These are phyloP conservation scores for Eutrema japonicum DNA, from an alignment of 345 rosid genomes.

Conservation along the genomic window DNA sequence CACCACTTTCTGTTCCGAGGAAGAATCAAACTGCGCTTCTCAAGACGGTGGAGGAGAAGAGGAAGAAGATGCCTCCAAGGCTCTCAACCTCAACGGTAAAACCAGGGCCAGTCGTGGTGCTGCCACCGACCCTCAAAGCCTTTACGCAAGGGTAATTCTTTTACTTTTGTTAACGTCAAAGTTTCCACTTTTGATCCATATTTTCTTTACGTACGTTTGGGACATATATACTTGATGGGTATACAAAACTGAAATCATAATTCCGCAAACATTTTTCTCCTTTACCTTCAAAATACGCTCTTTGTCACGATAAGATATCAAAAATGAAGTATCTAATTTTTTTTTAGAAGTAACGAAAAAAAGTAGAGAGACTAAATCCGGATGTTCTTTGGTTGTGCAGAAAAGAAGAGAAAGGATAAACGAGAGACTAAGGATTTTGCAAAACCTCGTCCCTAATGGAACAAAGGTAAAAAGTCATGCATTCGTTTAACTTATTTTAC, in stretches of 20 bases:
- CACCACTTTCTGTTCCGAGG: conserved; percentile 66
- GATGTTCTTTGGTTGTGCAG: conserved; percentile 47
- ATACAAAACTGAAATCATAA: background rate
- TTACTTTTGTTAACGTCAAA: background rate
- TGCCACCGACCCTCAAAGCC: conserved; percentile 88
- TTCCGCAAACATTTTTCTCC: background rate
- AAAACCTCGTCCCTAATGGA: conserved; percentile 88
- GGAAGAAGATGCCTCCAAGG: conserved; percentile 46
- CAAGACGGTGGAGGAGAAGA: conserved; percentile 47
- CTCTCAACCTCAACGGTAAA: conserved; percentile 63
- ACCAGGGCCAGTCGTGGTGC: conserved; percentile 79
- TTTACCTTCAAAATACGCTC: no score
- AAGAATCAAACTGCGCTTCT: conserved; percentile 54
- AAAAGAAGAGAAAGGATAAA: conserved; percentile 89
- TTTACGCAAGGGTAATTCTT: conserved; percentile 73
- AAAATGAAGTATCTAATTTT: no score
- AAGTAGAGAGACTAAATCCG: background rate
- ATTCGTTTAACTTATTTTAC: background rate
- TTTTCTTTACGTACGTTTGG: background rate
- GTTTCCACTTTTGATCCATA: background rate
- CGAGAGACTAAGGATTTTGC: conserved; percentile 76
- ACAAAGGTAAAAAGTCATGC: conserved; percentile 61
- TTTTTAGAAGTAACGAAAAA: background rate
- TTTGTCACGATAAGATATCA: no score
- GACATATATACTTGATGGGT: background rate